phyloP scores from a whole-genome alignment of 495 filamentous ascomycete species.

The Daldinia loculata region DNA sequence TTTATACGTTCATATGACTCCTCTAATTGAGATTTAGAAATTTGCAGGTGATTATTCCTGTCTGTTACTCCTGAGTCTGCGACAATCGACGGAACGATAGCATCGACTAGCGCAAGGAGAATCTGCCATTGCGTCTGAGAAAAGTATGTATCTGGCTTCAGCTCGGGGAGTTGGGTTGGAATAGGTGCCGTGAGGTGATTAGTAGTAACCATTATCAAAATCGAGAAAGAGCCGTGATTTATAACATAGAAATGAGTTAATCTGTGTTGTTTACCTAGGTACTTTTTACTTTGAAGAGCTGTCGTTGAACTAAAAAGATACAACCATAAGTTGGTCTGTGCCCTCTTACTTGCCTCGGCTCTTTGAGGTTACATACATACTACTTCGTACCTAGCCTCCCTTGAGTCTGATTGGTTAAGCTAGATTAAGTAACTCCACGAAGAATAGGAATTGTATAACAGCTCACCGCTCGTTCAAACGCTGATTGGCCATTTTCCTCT shows the following conservation, averaged over 20 bases:
- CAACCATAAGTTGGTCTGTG: background rate
- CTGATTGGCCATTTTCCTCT: background rate
- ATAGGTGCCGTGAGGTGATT: slow-evolving; percentile 39
- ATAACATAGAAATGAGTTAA: background rate
- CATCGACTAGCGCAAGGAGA: slow-evolving; percentile 48
- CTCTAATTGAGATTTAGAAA: slow-evolving; percentile 41
- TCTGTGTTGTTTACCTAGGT: background rate
- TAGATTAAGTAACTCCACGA: background rate
- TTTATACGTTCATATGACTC: slow-evolving; percentile 36
- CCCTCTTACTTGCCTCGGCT: background rate
- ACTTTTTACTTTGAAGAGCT: background rate
- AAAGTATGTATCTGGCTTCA: slow-evolving; percentile 44
- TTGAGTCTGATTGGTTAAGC: background rate
- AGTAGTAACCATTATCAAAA: slow-evolving; percentile 24
- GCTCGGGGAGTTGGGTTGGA: slow-evolving; percentile 42
- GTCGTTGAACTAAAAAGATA: background rate
- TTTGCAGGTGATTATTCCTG: slow-evolving; percentile 35
- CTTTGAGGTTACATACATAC: background rate
- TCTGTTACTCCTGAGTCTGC: slow-evolving; percentile 39
- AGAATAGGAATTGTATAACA: background rate
- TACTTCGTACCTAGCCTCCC: too few species aligned
- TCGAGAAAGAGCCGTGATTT: background rate
- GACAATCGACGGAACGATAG: slow-evolving; percentile 48
- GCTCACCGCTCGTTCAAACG: background rate
- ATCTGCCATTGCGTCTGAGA: slow-evolving; percentile 49